Conservation (phyloP, 2,329 filamentous ascomycete species). For the Fusarium palustre region DNA sequence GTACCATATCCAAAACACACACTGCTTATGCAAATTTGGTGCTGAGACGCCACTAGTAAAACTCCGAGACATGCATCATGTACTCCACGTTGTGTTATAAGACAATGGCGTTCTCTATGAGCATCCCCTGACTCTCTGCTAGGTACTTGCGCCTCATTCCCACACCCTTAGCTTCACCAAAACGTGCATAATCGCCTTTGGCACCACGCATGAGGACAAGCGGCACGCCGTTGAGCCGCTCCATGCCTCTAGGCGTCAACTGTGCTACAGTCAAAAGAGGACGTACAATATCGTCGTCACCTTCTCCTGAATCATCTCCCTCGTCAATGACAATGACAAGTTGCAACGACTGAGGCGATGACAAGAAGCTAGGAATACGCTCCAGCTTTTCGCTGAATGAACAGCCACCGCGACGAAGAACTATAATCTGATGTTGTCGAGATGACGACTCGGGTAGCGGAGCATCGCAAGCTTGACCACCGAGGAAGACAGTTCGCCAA, state of each 20-base stretch:
- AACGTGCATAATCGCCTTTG: constrained; percentile 67
- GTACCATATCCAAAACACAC: not conserved
- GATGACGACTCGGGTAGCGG: constrained; percentile 64
- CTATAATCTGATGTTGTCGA: constrained; percentile 77
- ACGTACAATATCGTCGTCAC: constrained; percentile 52
- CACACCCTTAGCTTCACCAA: constrained; percentile 73
- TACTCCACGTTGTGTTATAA: constrained; percentile 44
- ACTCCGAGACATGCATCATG: constrained; percentile 42
- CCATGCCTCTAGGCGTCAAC: constrained; percentile 75
- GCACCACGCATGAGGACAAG: constrained; percentile 87
- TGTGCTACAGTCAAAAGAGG: constrained; percentile 84
- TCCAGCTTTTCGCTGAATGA: constrained; percentile 84
- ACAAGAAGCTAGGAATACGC: constrained; percentile 83
- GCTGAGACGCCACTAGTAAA: constrained; percentile 26
- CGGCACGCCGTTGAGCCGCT: constrained; percentile 77
- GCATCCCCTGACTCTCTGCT: constrained; percentile 82
- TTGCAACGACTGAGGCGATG: constrained; percentile 72
- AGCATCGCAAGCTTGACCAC: constrained; percentile 74
- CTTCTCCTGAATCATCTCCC: constrained; percentile 48
- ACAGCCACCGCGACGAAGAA: constrained; percentile 85
- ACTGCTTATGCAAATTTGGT: constrained; percentile 4
- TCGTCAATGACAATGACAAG: constrained; percentile 83
- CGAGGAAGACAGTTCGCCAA: constrained; percentile 79
- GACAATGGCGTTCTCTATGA: constrained; percentile 83
- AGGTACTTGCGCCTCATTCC: constrained; percentile 83